A percentile compares a stretch with the other conserved stretches of the same genome.
Evolutionary conservation across 495 filamentous ascomycete genomes (phyloP).

Genomic region (Corynascus novoguineensis): DNA sequence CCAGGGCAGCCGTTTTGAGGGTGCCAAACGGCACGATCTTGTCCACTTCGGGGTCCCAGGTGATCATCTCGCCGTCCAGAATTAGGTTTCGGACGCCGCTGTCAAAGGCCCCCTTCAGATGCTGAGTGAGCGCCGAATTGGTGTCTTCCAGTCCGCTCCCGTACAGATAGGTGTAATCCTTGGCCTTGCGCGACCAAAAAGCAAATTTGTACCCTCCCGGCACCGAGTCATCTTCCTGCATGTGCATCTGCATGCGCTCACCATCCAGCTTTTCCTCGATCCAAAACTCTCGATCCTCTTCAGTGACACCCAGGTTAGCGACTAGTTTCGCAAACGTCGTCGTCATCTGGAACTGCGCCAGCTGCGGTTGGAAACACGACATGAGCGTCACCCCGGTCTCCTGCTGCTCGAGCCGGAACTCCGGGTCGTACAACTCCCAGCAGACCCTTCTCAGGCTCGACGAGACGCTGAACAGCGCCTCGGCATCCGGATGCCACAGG

Average conservation of each 20-base stretch:
- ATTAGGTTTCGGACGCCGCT: constrained; percentile 76
- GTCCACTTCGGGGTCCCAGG: constrained; percentile 88
- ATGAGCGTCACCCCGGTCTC: constrained; percentile 74
- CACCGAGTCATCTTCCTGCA: constrained; percentile 62
- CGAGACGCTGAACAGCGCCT: constrained; percentile 84
- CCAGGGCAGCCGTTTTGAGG: constrained; percentile 84
- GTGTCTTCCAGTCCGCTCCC: constrained; percentile 71
- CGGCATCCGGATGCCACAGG: constrained; percentile 90
- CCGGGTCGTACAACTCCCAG: constrained; percentile 84
- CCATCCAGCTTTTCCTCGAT: constrained; percentile 98
- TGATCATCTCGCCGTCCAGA: constrained; percentile 97
- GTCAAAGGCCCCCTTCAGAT: constrained; percentile 73
- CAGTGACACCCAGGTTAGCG: constrained; percentile 59
- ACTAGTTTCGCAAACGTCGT: constrained; percentile 76
- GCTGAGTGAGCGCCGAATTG: constrained; percentile 70
- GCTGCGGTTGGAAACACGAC: constrained; percentile 95
- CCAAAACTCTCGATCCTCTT: constrained; percentile 77
- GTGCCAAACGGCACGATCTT: constrained; percentile 86
- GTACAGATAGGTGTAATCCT: constrained; percentile 95
- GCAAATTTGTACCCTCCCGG: constrained; percentile 68
- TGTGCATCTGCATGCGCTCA: constrained; percentile 95
- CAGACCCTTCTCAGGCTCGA: constrained; percentile 86
- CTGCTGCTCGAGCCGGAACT: constrained; percentile 66
- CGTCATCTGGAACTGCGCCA: constrained; percentile 92
- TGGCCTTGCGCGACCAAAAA: constrained; percentile 95